Conservation (phyloP, 2,329 filamentous ascomycete species). For the Tolypocladium endophyticum region DNA sequence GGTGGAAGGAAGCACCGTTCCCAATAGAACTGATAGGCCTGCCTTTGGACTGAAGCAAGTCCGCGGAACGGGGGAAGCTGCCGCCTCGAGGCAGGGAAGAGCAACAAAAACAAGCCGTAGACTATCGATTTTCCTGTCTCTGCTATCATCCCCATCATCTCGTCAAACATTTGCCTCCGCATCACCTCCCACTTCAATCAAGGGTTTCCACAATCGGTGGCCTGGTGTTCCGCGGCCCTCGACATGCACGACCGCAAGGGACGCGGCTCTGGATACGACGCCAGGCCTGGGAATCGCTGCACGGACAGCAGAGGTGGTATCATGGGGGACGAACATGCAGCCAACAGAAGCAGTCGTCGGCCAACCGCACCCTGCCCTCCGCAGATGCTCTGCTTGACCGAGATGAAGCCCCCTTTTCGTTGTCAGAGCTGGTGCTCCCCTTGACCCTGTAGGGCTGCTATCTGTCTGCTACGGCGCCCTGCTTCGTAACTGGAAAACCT, state of each 20-base stretch:
- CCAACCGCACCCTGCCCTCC: background rate
- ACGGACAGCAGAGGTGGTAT: background rate
- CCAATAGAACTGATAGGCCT: background rate
- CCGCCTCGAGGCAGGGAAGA: background rate
- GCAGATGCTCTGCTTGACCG: background rate
- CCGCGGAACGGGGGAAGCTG: background rate
- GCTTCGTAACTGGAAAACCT: background rate
- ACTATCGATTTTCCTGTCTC: no score
- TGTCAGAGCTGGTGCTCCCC: background rate
- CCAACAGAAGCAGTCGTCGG: background rate
- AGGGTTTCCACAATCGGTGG: background rate
- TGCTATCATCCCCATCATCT: background rate
- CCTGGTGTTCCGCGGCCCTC: background rate
- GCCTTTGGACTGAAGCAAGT: background rate
- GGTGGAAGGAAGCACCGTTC: no score
- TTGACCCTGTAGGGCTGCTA: background rate
- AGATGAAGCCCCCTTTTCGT: background rate
- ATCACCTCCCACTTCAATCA: background rate
- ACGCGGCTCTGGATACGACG: background rate
- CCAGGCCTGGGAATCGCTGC: background rate
- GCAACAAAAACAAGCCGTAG: no score
- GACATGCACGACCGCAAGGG: background rate
- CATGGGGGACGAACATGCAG: background rate
- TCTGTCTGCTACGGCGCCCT: background rate
- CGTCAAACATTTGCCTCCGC: background rate